Evolutionary conservation across 495 filamentous ascomycete species (phyloP).

Genomic region (Trichocladium antarcticum): DNA sequence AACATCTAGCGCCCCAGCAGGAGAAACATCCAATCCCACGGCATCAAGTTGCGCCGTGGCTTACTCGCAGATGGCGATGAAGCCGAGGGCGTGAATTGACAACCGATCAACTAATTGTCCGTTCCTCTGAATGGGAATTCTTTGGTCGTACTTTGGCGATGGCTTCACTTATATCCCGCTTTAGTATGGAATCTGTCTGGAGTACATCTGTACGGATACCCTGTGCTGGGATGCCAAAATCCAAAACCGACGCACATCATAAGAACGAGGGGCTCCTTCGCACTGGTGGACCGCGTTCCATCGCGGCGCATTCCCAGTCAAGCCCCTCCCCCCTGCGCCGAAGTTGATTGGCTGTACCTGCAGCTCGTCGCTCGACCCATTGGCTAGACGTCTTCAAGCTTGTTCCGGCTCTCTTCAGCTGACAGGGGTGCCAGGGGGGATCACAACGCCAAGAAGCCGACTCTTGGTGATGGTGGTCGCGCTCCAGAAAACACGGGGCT

Average conservation of each 20-base stretch:
- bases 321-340: background rate
- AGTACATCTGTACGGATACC: too few relatives aligned
- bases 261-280: too few relatives aligned
- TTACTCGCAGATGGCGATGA: background rate
- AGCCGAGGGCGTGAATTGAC: background rate
- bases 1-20: background rate
- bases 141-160: too few relatives aligned
- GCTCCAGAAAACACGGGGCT: background rate
- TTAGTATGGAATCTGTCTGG: too few relatives aligned
- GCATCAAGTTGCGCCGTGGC: background rate
- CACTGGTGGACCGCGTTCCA: too few relatives aligned
- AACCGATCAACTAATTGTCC: background rate
- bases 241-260: too few relatives aligned
- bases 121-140: too few relatives aligned
- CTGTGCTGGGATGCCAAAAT: too few relatives aligned
- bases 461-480: background rate
- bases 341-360: background rate
- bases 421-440: slow-evolving; percentile 8
- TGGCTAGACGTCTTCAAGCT: background rate
- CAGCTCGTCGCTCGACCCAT: background rate
- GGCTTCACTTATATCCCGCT: too few relatives aligned
- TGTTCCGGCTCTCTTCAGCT: slow-evolving; percentile 8
- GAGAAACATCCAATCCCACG: background rate
- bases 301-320: slow-evolving; percentile 15
- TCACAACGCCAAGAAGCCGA: background rate